phyloP scores from a whole-genome alignment of 768 basidiomycete genomes.

The Lactifluus piperatus region DNA sequence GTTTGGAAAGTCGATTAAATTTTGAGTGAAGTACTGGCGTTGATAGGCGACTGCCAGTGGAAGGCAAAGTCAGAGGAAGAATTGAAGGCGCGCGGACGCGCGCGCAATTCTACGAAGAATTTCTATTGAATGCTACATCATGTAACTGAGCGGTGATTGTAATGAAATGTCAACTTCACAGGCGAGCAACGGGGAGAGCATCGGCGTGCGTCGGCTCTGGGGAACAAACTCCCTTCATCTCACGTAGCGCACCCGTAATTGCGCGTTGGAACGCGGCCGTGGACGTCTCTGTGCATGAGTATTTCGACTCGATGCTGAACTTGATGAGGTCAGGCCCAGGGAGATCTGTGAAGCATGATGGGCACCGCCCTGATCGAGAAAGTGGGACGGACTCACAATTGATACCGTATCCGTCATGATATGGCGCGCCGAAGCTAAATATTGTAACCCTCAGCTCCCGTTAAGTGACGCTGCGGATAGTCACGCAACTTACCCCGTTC shows the following conservation, averaged over 20 bases:
- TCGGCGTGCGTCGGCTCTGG: constrained; percentile 6
- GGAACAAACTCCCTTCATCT: constrained; percentile 44
- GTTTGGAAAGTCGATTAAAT: constrained; percentile 32
- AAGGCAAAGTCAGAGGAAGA: neutral
- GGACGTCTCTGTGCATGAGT: constrained; percentile 62
- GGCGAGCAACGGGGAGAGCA: neutral
- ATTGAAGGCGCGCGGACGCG: neutral
- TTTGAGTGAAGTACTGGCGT: constrained; percentile 18
- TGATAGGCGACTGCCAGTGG: no score
- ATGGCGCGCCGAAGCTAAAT: constrained; percentile 68
- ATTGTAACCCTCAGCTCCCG: neutral
- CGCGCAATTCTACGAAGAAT: neutral
- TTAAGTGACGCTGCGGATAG: neutral
- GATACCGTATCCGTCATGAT: constrained; percentile 86
- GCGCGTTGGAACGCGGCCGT: constrained; percentile 58
- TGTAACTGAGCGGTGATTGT: neutral
- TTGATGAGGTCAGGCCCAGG: constrained; percentile 71
- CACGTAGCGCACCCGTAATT: constrained; percentile 52
- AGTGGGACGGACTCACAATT: constrained; percentile 57
- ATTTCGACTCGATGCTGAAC: constrained; percentile 91
- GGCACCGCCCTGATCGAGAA: neutral
- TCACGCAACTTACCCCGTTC: constrained; percentile 61
- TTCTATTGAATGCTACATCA: neutral
- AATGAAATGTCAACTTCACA: constrained; percentile 8
- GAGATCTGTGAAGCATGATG: constrained; percentile 46